Conservation (phyloP, 495 filamentous ascomycete species). For the Annulohypoxylon nitens region DNA sequence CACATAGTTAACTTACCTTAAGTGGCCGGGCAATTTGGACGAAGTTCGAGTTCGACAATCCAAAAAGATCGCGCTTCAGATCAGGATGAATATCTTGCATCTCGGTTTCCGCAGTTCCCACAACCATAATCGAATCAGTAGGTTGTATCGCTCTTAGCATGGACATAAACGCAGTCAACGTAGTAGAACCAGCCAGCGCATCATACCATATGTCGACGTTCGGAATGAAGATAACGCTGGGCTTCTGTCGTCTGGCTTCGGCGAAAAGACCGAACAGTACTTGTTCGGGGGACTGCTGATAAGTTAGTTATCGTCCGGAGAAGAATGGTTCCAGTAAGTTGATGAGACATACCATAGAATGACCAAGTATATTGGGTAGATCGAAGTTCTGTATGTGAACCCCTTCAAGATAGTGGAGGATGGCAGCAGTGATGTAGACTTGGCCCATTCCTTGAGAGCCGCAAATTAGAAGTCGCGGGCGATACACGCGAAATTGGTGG, state of each 20-base stretch:
- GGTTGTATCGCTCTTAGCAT: constrained; percentile 83
- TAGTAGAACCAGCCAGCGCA: constrained; percentile 60
- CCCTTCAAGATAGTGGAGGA: constrained; percentile 90
- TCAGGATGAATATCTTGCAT: constrained; percentile 63
- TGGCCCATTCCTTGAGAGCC: constrained; percentile 92
- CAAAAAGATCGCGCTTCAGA: constrained; percentile 83
- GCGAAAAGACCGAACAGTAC: constrained; percentile 89
- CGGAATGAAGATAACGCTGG: constrained; percentile 95
- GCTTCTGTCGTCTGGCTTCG: constrained; percentile 93
- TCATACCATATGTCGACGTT: constrained; percentile 88
- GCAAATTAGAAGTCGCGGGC: constrained; percentile 84
- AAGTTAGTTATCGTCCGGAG: constrained; percentile 39
- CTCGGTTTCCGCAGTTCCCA: constrained; percentile 80
- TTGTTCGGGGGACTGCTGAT: constrained; percentile 77
- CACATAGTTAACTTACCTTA: constrained; percentile 58
- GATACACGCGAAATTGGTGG: constrained; percentile 87
- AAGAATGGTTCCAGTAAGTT: constrained; percentile 55
- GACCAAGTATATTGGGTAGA: constrained; percentile 78
- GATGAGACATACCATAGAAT: constrained; percentile 65
- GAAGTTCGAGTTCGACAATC: constrained; percentile 82
- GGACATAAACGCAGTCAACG: constrained; percentile 82
- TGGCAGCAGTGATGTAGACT: constrained; percentile 86
- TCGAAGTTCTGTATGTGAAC: constrained; percentile 97
- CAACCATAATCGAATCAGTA: constrained; percentile 86
- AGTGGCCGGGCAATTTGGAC: constrained; percentile 75